These are phyloP conservation scores for Paxillus ammoniavirescens DNA, from an alignment of 768 basidiomycete genomes.

Conservation along the genomic window DNA sequence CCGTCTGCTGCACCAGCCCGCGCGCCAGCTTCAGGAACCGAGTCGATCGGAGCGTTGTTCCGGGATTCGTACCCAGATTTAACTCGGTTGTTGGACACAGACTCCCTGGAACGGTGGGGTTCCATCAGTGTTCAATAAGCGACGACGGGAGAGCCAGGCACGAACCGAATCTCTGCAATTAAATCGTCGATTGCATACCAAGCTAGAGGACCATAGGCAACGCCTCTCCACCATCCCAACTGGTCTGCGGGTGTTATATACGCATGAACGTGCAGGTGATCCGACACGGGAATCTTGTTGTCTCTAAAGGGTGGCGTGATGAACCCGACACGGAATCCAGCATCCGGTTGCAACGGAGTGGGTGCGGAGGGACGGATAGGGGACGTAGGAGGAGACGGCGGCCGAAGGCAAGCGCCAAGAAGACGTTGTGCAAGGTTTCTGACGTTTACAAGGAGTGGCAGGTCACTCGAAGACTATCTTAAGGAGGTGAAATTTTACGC, in stretches of 20 bases:
- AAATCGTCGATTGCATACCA: constrained; percentile 80
- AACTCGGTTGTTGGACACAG: constrained; percentile 78
- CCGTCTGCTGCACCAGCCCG: constrained; percentile 65
- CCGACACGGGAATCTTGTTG: constrained; percentile 74
- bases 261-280: constrained; percentile 78
- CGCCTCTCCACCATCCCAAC: constrained; percentile 69
- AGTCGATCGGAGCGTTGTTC: constrained; percentile 62
- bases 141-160: constrained; percentile 6
- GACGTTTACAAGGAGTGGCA: constrained; percentile 66
- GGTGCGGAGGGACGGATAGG: constrained; percentile 21
- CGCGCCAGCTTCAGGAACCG: constrained; percentile 69
- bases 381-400: constrained; percentile 33
- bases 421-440: constrained; percentile 57
- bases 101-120: constrained; percentile 43
- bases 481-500: constrained; percentile 5
- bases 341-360: constrained; percentile 24
- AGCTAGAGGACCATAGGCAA: constrained; percentile 65
- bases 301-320: constrained; percentile 79
- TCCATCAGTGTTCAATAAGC: constrained; percentile 2
- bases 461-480: constrained; percentile 66
- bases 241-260: constrained; percentile 64
- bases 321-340: constrained; percentile 64
- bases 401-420: constrained; percentile 45
- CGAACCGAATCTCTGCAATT: constrained; percentile 78
- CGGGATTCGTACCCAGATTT: constrained; percentile 73